Evolutionary conservation across 208 protist species (phyloP).

Genomic region (Crithidia mellificae): DNA sequence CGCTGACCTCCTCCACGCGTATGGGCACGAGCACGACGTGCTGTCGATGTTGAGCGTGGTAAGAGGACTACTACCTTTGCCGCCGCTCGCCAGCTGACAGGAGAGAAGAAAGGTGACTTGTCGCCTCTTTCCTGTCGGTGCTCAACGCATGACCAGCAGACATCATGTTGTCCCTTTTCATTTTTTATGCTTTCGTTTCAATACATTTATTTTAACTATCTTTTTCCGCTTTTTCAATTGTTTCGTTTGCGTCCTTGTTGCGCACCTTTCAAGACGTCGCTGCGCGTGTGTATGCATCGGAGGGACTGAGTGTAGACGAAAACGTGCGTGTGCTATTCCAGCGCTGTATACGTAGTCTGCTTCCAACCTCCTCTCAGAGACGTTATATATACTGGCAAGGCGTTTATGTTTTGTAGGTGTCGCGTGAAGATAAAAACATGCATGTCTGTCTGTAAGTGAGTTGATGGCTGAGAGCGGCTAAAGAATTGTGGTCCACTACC

Average conservation of each 20-base stretch:
- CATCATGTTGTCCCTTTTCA: not conserved
- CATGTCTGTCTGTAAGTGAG: slow-evolving; percentile 11
- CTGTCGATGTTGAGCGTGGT: slow-evolving; percentile 18
- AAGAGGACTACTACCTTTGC: not conserved
- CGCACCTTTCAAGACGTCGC: not conserved
- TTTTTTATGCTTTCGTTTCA: not conserved
- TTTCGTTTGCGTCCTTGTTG: not conserved
- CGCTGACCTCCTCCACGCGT: not conserved
- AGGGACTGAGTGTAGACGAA: not conserved
- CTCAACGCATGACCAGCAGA: not conserved
- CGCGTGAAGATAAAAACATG: not conserved
- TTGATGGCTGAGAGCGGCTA: slow-evolving; percentile 7
- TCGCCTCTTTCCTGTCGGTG: not conserved
- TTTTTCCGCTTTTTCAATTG: slow-evolving; percentile 5
- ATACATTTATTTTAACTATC: not conserved
- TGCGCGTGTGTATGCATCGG: not conserved
- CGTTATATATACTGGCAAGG: not conserved
- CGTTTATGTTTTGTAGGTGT: not conserved
- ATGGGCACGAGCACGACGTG: slow-evolving; percentile 12
- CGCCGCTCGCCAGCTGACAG: not conserved
- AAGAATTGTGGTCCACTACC: not conserved
- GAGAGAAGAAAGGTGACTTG: not conserved
- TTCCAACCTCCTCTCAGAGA: not conserved
- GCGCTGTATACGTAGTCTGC: not conserved
- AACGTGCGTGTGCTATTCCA: not conserved